A percentile compares a stretch with the other conserved stretches of the same genome.
Evolutionary conservation across 2,329 filamentous ascomycete genomes (phyloP).

Genomic region (Verticillium tricorpus): DNA sequence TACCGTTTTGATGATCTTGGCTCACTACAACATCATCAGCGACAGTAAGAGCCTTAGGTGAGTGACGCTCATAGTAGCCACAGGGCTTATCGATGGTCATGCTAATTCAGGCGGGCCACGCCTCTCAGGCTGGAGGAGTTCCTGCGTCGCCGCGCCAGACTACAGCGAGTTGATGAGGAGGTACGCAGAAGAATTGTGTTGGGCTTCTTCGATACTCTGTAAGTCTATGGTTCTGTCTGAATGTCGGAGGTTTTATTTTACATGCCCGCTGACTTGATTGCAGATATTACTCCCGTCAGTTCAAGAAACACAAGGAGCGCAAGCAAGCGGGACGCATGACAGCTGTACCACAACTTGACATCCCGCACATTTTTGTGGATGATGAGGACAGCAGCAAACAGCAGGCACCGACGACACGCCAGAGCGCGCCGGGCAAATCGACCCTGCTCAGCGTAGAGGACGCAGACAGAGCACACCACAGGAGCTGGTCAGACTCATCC

Average conservation of each 20-base stretch:
- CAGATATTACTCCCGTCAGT: conserved; percentile 77
- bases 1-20: conserved; percentile 87
- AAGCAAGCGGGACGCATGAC: conserved; percentile 75
- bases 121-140: conserved; percentile 78
- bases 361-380: conserved; percentile 88
- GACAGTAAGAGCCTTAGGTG: conserved; percentile 91
- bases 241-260: not conserved
- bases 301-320: conserved; percentile 68
- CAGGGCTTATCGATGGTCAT: not conserved
- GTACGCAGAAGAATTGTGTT: conserved; percentile 85
- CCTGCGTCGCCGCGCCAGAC: conserved; percentile 77
- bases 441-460: conserved; percentile 31
- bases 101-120: not conserved
- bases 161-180: conserved; percentile 93
- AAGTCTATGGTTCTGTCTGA: conserved; percentile 24
- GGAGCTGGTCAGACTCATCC: conserved; percentile 38
- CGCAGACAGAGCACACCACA: conserved; percentile 28
- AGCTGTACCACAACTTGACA: conserved; percentile 70
- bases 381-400: conserved; percentile 56
- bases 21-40: conserved; percentile 97
- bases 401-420: conserved; percentile 11
- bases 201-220: conserved; percentile 92
- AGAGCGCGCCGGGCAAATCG: conserved; percentile 21
- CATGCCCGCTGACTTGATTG: not conserved
- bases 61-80: not conserved